Base-by-base conservation (phyloP, 495 filamentous ascomycete genomes). In the Neurospora africana region DNA sequence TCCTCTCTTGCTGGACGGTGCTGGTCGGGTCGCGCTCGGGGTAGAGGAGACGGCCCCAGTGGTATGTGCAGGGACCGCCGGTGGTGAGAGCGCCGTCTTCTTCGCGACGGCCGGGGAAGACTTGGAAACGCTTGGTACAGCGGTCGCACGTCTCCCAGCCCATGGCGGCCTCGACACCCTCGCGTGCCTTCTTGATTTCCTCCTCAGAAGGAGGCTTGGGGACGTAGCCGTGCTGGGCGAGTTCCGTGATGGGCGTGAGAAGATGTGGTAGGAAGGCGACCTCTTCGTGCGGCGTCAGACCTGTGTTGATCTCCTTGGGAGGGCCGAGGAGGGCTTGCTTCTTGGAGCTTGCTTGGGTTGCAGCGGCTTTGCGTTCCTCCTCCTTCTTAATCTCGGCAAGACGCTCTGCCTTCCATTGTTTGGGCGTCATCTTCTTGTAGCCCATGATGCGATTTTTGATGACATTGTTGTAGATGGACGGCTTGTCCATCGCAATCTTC, bases 91-190 rank as follows among this genome's bases (percentile, higher is more conserved):
- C 87, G 2, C 95, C 95, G 75, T 98, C 95, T 70, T 87, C 87
- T 69, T 88, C 86, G 68, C 93, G 86, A 40, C 95, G 90, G 19
- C 93, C 93, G 8, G 94, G 93, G 75, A 96, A 98, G 19, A 97
- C 93, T 79, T 97, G 93, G 77, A 99, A 98, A 36, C 94, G 89
- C 27, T 86, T 87, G 30, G 81, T 84, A 80, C 95, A 99, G 17
- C 95, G 90, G 77, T 97, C 95, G 76, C 95, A 99, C 19, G 86
- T 81, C 81, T 98, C 96, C 84, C 89, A 97, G 53, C 92, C 91
- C 44, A 88, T 85, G 13, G 90, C 86, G 8, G 88, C 84, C 47
- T 87, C 81, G 3, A 93, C 83, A 0, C 90, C 93, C 69, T 85
- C 85, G 37, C 82, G 84, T 9, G 94, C 92, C 37, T 85, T 78